These are phyloP conservation scores for Trametes cinnabarina DNA, from an alignment of 768 basidiomycete genomes.

Conservation along the genomic window DNA sequence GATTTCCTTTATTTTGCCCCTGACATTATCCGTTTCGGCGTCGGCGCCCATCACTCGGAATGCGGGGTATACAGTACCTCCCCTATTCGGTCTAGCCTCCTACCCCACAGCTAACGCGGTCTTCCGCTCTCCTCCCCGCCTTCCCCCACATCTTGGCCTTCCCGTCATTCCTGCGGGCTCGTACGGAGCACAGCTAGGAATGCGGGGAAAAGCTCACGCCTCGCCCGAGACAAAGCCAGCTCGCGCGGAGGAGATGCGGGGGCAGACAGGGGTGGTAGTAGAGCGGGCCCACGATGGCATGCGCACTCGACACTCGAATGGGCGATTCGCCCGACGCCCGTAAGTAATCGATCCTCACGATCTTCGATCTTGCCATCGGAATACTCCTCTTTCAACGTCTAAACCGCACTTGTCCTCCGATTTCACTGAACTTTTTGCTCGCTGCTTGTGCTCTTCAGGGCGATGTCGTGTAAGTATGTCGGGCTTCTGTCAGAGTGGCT, in stretches of 20 bases:
- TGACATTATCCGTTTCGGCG: constrained; percentile 7
- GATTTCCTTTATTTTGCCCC: constrained; percentile 12
- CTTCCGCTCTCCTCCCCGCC: constrained; percentile 6
- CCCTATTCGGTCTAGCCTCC: constrained; percentile 8
- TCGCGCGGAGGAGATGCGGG: not conserved
- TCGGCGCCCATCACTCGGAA: not conserved
- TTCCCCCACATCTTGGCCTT: not conserved
- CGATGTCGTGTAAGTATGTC: no score
- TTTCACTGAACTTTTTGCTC: not conserved
- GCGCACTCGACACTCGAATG: no score
- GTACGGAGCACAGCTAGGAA: not conserved
- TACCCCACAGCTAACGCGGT: constrained; percentile 7
- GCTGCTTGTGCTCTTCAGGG: not conserved
- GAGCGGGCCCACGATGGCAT: not conserved
- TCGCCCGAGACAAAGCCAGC: not conserved
- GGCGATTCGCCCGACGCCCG: not conserved
- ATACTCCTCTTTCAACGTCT: not conserved
- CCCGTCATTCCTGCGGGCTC: not conserved
- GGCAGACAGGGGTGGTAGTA: not conserved
- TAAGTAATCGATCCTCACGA: not conserved
- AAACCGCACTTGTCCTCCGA: not conserved
- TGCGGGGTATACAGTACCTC: constrained; percentile 13
- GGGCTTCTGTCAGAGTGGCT: no score
- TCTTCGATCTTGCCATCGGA: not conserved
- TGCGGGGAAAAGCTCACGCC: constrained; percentile 1